Evolutionary conservation across 345 rosid species (phyloP).

Genomic region (Camelina neglecta): DNA sequence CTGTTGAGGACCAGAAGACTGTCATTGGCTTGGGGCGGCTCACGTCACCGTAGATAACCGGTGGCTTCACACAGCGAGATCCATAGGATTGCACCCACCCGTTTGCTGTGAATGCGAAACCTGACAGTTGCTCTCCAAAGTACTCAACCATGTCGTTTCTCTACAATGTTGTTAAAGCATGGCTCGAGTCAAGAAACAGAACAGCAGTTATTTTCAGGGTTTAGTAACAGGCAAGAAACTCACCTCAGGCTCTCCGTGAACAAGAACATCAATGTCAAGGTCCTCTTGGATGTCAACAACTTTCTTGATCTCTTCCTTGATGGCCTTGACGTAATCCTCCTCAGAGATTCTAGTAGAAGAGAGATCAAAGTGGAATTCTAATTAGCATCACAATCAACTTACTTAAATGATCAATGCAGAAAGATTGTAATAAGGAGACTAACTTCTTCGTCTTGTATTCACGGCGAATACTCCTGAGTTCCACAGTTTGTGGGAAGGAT

Average conservation of each 20-base stretch:
- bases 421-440: neutral
- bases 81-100: constrained; percentile 99
- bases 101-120: constrained; percentile 90
- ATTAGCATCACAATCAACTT: constrained; percentile 22
- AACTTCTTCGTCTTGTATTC: constrained; percentile 96
- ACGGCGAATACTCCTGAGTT: constrained; percentile 97
- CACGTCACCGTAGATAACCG: constrained; percentile 95
- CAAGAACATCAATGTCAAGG: constrained; percentile 95
- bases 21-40: constrained; percentile 99
- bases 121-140: constrained; percentile 96
- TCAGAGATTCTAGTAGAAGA: constrained; percentile 76
- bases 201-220: neutral
- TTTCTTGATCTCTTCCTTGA: constrained; percentile 89
- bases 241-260: constrained; percentile 99
- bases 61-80: constrained; percentile 98
- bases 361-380: neutral
- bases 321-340: constrained; percentile 84
- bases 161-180: constrained; percentile 49
- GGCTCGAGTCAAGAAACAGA: constrained; percentile 28
- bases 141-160: constrained; percentile 99
- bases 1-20: constrained; percentile 93
- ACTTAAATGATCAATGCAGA: neutral
- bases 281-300: constrained; percentile 92
- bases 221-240: constrained; percentile 21
- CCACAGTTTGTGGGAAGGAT: constrained; percentile 92